Base-by-base conservation (phyloP, 768 basidiomycete species). In the Strobilomyces echinocephalus region DNA sequence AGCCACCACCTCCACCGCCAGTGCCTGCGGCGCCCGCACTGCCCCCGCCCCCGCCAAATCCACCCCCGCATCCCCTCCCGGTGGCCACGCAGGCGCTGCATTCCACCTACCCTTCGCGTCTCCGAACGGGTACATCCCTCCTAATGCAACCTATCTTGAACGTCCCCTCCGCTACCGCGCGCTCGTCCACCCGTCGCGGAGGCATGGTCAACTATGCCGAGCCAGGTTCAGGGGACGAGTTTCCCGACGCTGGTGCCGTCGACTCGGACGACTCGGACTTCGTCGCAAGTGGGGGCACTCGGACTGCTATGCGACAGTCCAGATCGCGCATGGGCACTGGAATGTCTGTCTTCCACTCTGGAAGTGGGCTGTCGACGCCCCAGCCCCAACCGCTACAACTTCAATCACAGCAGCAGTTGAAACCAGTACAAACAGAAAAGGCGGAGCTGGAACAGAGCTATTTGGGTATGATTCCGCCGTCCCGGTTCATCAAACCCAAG, bases 211-310 rank as follows among this genome's bases (percentile, higher is more conserved):
- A 93, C 72, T 95, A 95, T 56, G 84, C 89, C 0, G 92, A 95
- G 53, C 86, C 90, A 21, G 90, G 82, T 1, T 91, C 88, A 0
- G 87, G 84, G 4, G 90, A 93, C 55, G 89, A 89, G 57, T 75
- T 87, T 35, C 86, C 85, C 0, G 89, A 91, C 58, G 87, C 85
- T 9, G 91, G 88, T 5, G 88, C 86, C 38, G 68, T 88, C 20
- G 90, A 94, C 46, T 87, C 87, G 3, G 92, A 89, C 53, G 91
- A 91, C 61, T 91, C 87, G 1, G 90, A 91, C 59, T 87, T 90
- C 59, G 69, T 85, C 2, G 85, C 86, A 15, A 85, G 82, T 60
- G 79, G 79, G 1, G 80, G 84, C 7, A 79, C 79, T 40, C 72
- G 84, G 55, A 81, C 82, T n/a, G 77, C 80, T 0, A 69, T 84